Evolutionary conservation across 306 rosid species (phyloP), one percentile per base, ranked within the genome.

Genomic region (Purshia tridentata): DNA sequence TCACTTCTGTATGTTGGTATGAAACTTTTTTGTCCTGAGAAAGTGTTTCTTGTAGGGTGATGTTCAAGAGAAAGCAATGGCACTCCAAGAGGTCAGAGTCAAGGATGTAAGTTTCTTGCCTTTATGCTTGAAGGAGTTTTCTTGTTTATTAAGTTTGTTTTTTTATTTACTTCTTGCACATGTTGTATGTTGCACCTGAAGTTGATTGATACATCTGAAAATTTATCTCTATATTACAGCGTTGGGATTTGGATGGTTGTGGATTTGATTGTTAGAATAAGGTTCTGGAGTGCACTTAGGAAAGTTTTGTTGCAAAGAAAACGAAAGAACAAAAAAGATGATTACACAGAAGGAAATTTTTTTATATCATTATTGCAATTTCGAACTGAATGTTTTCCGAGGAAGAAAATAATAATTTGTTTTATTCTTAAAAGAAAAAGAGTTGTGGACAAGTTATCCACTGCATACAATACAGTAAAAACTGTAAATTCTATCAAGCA

Each of bases 31-130:
- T 63, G 77, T 78, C 56, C 72, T 88, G 55, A 79, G 58, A 81
- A 67, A 73, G 44, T 81, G 70, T 73, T 72, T 15, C 60, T 76
- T 84, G 79, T 72, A 95, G 99, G 99, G 99, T 79, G 95, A 95
- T 81, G 75, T 95, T 85, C 98, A 92, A 72, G 99, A 92, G 77
- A 95, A 89, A 80, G 93, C 98, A 49, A 73, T 80, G 77, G 80
- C 59, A 13, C 91, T 95, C 50, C 99, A 92, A 85, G 89, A 85
- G 13, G 99, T 81, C 75, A 87, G 99, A 83, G 99, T 95, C 51
- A 95, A 95, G 80, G 99, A 95, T 81, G 99, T 95, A 82, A 90
- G 95, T 84, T 74, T 50, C 49, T 70, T 47, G 7, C 72, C 15
- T 45, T 73, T 62, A 50, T 58, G 29, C 59, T 15, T 58, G n/a